phyloP scores from a whole-genome alignment of 2,329 filamentous ascomycete genomes.

The Gremmenia infestans region DNA sequence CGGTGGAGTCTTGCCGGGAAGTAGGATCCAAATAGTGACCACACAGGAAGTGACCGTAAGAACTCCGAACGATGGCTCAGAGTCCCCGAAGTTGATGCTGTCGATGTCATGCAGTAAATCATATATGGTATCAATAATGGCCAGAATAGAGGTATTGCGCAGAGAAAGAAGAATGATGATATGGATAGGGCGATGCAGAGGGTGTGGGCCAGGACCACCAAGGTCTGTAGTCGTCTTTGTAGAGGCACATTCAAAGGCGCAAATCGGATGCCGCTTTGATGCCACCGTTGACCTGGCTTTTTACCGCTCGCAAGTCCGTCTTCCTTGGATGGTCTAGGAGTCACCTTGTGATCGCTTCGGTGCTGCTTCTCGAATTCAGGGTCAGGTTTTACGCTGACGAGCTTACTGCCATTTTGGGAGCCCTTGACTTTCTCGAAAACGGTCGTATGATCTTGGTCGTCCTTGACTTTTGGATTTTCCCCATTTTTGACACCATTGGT shows the following conservation, averaged over 20 bases:
- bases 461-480: constrained; percentile 5
- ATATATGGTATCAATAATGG: constrained; percentile 72
- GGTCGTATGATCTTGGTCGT: constrained; percentile 8
- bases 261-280: constrained; percentile 62
- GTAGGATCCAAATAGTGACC: constrained; percentile 87
- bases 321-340: constrained; percentile 16
- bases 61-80: constrained; percentile 70
- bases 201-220: constrained; percentile 71
- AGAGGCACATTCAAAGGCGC: constrained; percentile 74
- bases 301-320: constrained; percentile 26
- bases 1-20: constrained; percentile 88
- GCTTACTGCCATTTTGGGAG: constrained; percentile 20
- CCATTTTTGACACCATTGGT: not conserved
- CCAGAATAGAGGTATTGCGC: constrained; percentile 89
- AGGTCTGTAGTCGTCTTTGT: constrained; percentile 68
- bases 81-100: constrained; percentile 68
- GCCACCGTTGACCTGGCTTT: constrained; percentile 32
- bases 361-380: constrained; percentile 16
- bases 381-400: constrained; percentile 24
- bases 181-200: constrained; percentile 66
- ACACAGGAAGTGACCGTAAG: constrained; percentile 68
- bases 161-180: constrained; percentile 83
- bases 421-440: constrained; percentile 24
- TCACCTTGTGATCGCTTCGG: constrained; percentile 9
- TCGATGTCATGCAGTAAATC: constrained; percentile 77